A percentile compares a stretch with the other conserved stretches of the same genome.
These are phyloP conservation scores for Pulicaria dysenterica DNA, from an alignment of 129 eudicot species.

Conservation along the genomic window DNA sequence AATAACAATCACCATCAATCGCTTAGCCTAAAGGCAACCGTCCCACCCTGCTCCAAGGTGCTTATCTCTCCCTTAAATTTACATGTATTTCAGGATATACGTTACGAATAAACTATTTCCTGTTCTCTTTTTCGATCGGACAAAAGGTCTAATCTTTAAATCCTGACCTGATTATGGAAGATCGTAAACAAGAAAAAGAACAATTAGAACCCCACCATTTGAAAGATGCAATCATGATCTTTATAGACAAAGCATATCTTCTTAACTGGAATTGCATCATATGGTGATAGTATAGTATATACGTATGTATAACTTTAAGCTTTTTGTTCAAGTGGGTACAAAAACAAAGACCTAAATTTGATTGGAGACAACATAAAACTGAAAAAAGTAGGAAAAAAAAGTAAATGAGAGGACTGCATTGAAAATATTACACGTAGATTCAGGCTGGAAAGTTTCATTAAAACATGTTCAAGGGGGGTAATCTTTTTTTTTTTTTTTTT, in stretches of 20 bases:
- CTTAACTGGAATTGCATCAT: slow-evolving; percentile 60
- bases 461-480: slow-evolving; percentile 31
- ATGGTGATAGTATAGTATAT: slow-evolving; percentile 25
- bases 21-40: slow-evolving; percentile 18
- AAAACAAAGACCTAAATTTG: slow-evolving; percentile 31
- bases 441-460: slow-evolving; percentile 67
- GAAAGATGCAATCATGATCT: slow-evolving; percentile 40
- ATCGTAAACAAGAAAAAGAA: slow-evolving; percentile 29
- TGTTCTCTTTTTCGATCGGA: neutral
- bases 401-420: slow-evolving; percentile 40
- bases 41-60: slow-evolving; percentile 7
- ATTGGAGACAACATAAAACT: slow-evolving; percentile 12
- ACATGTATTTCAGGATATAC: slow-evolving; percentile 4
- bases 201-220: slow-evolving; percentile 39
- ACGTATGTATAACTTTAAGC: slow-evolving; percentile 37
- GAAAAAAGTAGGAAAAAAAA: slow-evolving; percentile 25
- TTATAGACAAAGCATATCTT: slow-evolving; percentile 38
- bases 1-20: neutral
- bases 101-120: slow-evolving; percentile 1
- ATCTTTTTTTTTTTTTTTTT: slow-evolving; percentile 23
- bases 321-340: slow-evolving; percentile 39
- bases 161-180: slow-evolving; percentile 2
- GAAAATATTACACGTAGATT: slow-evolving; percentile 60
- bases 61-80: slow-evolving; percentile 17
- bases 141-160: slow-evolving; percentile 11